phyloP scores from a whole-genome alignment of 2,329 filamentous ascomycete species.

The Arthrobotrys sinensis region DNA sequence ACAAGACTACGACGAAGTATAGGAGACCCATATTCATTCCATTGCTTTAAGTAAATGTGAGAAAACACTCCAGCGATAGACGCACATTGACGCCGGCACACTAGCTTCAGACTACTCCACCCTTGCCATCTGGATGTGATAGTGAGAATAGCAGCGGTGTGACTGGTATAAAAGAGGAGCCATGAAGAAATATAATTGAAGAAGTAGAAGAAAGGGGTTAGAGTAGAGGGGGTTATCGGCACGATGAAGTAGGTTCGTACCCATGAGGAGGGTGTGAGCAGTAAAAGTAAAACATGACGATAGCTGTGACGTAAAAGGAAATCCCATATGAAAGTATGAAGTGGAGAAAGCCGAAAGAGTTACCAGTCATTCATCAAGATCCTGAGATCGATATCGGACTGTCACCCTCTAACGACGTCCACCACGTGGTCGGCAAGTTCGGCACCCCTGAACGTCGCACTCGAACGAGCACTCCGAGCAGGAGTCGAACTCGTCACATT shows the following conservation, averaged over 20 bases:
- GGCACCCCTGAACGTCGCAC: conserved; percentile 40
- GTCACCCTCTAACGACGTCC: conserved; percentile 17
- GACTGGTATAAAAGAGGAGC: neutral
- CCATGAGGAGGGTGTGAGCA: too few relatives aligned
- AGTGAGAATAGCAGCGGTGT: neutral
- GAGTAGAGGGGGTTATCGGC: too few relatives aligned
- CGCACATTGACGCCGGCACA: neutral
- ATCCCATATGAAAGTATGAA: neutral
- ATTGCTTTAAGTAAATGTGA: neutral
- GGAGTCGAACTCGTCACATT: conserved; percentile 49
- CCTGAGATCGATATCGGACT: neutral
- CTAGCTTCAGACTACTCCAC: neutral
- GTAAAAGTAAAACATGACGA: neutral
- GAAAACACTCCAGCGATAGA: neutral
- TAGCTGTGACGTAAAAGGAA: conserved; percentile 5
- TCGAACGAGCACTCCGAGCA: conserved; percentile 57
- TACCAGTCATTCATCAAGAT: neutral
- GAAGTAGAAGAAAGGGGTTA: neutral
- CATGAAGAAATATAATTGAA: too few relatives aligned
- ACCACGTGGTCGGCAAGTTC: conserved; percentile 49
- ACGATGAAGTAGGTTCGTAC: too few relatives aligned
- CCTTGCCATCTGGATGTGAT: neutral
- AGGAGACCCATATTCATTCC: neutral
- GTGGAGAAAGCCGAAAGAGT: neutral
- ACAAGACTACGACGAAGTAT: neutral